phyloP scores from a whole-genome alignment of 306 rosid genomes.

The Sindora glabra region DNA sequence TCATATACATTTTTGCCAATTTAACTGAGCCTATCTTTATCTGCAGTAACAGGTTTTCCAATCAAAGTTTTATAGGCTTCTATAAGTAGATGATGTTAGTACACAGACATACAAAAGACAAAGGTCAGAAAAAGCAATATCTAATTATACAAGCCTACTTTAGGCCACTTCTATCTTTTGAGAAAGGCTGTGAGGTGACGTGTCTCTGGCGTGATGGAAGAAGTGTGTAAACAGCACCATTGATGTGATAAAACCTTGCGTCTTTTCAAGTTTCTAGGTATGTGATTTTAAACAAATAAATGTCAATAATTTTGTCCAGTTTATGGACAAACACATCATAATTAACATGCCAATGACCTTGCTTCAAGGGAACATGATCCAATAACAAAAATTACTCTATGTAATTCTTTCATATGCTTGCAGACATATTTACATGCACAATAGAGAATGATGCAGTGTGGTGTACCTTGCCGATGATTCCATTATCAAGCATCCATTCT shows the following conservation, averaged over 20 bases:
- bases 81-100: neutral
- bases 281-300: neutral
- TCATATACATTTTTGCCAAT: constrained; percentile 86
- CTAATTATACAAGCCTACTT: no score
- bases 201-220: no score
- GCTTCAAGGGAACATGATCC: neutral
- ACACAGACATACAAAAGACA: neutral
- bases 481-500: constrained; percentile 96
- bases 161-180: no score
- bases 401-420: neutral
- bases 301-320: neutral
- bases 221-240: neutral
- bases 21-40: constrained; percentile 84
- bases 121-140: neutral
- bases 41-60: constrained; percentile 31
- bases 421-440: neutral
- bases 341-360: neutral
- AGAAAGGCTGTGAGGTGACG: no score
- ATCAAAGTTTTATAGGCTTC: neutral
- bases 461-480: constrained; percentile 79
- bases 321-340: neutral
- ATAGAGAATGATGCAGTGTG: neutral
- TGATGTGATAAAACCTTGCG: no score
- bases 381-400: neutral
- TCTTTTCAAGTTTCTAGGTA: neutral